These are phyloP conservation scores for Starmerella roubikii DNA, from an alignment of 805 yeast species.

Conservation along the genomic window DNA sequence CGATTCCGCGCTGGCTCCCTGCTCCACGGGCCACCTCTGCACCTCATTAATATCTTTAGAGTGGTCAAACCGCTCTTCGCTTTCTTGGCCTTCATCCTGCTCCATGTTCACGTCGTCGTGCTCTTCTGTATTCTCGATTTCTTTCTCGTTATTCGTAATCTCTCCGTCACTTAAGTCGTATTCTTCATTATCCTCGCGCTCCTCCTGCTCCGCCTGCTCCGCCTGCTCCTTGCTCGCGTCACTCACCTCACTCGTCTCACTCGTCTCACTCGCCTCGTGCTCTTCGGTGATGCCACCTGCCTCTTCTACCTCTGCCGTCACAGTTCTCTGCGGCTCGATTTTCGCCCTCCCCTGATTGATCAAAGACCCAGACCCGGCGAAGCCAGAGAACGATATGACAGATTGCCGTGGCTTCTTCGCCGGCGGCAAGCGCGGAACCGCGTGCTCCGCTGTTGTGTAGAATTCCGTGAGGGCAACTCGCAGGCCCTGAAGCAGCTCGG, in stretches of 20 bases:
- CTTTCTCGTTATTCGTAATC: neutral
- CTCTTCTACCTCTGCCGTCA: neutral
- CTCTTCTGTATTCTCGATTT: conserved; percentile 12
- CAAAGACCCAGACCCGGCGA: conserved; percentile 13
- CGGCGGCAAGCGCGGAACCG: conserved; percentile 25
- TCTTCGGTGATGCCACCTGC: neutral
- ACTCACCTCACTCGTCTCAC: neutral
- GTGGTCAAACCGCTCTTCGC: too few relatives aligned
- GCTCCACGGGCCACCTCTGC: neutral
- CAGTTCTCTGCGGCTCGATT: too few relatives aligned
- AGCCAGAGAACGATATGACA: conserved; percentile 8
- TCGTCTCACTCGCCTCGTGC: neutral
- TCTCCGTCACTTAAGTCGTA: too few relatives aligned
- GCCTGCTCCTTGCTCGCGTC: neutral
- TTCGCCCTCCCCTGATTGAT: conserved; percentile 5
- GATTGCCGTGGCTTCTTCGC: conserved; percentile 10
- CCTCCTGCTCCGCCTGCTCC: neutral
- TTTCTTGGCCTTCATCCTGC: too few relatives aligned
- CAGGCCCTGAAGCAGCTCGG: conserved; percentile 40
- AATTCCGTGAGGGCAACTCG: conserved; percentile 36
- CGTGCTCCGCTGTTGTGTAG: conserved; percentile 32
- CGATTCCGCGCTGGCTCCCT: neutral
- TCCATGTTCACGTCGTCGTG: conserved; percentile 4
- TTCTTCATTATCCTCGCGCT: too few relatives aligned
- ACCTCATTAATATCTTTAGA: too few relatives aligned